Percentiles rank a stretch among this genome's conserved stretches.
Evolutionary conservation across 23 red algal genomes (phyloP).

Genomic region (Porphyridium purpureum): DNA sequence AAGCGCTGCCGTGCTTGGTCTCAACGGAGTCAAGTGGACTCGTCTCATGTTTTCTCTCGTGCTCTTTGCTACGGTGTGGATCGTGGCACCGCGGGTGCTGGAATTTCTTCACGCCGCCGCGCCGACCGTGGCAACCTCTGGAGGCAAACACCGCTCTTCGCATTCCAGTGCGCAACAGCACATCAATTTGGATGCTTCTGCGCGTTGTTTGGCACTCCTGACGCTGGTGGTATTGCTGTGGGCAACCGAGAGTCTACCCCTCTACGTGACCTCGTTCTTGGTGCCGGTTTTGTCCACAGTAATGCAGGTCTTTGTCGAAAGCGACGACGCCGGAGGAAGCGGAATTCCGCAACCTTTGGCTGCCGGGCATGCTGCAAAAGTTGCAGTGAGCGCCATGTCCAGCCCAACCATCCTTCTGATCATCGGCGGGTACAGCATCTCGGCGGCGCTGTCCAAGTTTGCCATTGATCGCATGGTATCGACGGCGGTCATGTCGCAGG

Average conservation of each 20-base stretch:
- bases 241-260: slow-evolving; percentile 74
- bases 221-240: slow-evolving; percentile 40
- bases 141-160: too few species aligned
- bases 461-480: slow-evolving; percentile 44
- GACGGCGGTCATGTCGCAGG: slow-evolving; percentile 31
- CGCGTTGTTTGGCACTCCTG: slow-evolving; percentile 67
- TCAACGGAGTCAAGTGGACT: background rate
- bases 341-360: too few species aligned
- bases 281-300: slow-evolving; percentile 37
- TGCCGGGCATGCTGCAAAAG: slow-evolving; percentile 36
- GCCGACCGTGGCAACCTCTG: background rate
- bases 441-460: slow-evolving; percentile 63
- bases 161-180: slow-evolving; percentile 7
- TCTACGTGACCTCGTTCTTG: slow-evolving; percentile 83
- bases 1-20: background rate
- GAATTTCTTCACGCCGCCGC: slow-evolving; percentile 3
- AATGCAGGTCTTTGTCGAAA: slow-evolving; percentile 42
- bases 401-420: slow-evolving; percentile 74
- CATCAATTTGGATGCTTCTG: slow-evolving; percentile 36
- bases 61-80: slow-evolving; percentile 20
- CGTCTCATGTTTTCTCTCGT: slow-evolving; percentile 21
- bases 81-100: slow-evolving; percentile 5
- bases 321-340: too few species aligned
- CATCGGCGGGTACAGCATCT: slow-evolving; percentile 75
- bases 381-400: slow-evolving; percentile 45